Evolutionary conservation across 129 eudicot species (phyloP).

Genomic region (Cynara cardunculus): DNA sequence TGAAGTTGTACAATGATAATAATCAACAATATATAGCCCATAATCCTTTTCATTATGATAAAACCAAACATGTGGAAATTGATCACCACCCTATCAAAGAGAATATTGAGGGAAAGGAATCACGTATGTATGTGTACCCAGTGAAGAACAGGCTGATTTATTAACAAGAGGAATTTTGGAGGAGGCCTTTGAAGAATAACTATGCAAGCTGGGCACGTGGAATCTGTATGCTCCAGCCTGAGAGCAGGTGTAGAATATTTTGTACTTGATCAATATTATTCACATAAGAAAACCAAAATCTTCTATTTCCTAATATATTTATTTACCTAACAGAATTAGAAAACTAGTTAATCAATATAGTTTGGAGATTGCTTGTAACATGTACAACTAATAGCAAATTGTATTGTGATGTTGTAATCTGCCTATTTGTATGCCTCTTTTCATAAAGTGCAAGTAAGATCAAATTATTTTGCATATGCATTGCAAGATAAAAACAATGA

Average conservation of each 20-base stretch:
- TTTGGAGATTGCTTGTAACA: not conserved
- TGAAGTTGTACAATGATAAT: too few species aligned
- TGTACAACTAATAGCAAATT: not conserved
- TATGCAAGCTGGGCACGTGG: not conserved
- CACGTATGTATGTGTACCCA: too few species aligned
- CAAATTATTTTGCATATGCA: not conserved
- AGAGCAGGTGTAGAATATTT: not conserved
- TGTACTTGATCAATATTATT: not conserved
- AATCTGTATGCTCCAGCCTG: not conserved
- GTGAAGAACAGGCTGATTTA: not conserved
- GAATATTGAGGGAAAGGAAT: not conserved
- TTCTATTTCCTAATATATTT: not conserved
- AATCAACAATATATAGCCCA: too few species aligned
- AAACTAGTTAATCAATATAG: not conserved
- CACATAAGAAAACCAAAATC: not conserved
- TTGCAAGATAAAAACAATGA: not conserved
- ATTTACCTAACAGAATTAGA: not conserved
- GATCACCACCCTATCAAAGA: not conserved
- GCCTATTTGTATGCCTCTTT: not conserved
- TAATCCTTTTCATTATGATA: too few species aligned
- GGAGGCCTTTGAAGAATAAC: not conserved
- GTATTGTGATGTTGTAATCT: not conserved
- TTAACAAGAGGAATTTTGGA: not conserved
- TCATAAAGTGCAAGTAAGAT: not conserved
- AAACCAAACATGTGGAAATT: not conserved